Base-by-base conservation (phyloP, 805 yeast genomes). In the Kodamaea sagamina region DNA sequence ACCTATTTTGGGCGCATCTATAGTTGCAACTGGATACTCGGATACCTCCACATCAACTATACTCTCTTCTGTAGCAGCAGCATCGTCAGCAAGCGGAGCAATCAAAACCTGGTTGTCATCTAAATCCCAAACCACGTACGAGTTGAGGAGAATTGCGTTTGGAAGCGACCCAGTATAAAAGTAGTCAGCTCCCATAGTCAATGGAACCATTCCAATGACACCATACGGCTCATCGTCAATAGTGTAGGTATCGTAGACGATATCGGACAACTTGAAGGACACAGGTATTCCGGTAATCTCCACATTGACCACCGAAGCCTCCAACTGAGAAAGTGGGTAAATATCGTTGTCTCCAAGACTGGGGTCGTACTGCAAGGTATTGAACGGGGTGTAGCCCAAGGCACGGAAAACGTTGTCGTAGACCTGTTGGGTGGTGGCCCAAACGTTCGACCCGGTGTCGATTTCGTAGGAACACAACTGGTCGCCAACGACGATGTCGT, bases 51-150 rank as follows among this genome's bases (percentile, higher is more conserved):
- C 46, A 6, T 49, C 46, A 21, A 36, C 25, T 4, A 49, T 39
- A 12, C 17, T 6, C 8, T 26, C 28, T 9, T n/a, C 16, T 6
- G 36, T 31, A 4, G 13, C 12, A 27, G 35, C 13, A 8, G 24
- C 16, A 9, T 27, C 17, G 2, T 29, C 32, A 17, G 36, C 27
- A 25, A 42, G 44, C 16, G 47, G 47, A 2, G 57, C 57, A 39
- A 56, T 38, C 12, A 45, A 44, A 2, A 56, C 37, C 2, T 41
- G 29, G 35, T 48, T 43, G 28, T 32, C 28, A 17, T 49, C 58
- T 29, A 51, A 47, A 28, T 56, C 60, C 35, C 44, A 46, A 13
- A 51, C 54, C 8, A 51, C 40, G 37, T 51, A 56, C 32, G 45
- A 47, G 39, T 52, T 44, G 24, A 51, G 47, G 21, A 51, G 37